A percentile compares a stretch with the other conserved stretches of the same genome.
phyloP scores from a whole-genome alignment of 441 rosid species.

The Rhodomyrtus psidioides region DNA sequence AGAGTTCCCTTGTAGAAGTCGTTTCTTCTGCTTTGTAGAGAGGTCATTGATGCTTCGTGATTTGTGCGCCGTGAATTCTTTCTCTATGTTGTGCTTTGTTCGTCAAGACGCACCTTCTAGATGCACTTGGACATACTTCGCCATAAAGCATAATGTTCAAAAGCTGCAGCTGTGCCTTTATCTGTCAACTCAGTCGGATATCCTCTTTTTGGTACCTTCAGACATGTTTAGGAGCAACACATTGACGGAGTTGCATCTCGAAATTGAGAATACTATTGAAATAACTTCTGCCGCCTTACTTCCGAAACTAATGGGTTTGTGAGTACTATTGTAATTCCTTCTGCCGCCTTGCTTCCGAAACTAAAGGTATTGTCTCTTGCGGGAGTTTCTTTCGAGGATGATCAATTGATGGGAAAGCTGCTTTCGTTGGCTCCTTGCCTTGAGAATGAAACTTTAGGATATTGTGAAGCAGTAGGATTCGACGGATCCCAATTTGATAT shows the following conservation, averaged over 20 bases:
- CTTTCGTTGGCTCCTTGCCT: neutral
- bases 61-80: too few relatives aligned
- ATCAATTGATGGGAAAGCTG: neutral
- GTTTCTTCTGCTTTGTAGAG: too few relatives aligned
- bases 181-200: fast-evolving
- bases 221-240: neutral
- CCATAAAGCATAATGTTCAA: neutral
- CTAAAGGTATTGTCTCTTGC: neutral
- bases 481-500: too few relatives aligned
- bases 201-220: neutral
- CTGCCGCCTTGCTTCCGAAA: neutral
- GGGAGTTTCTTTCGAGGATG: neutral
- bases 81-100: too few relatives aligned
- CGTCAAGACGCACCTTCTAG: too few relatives aligned
- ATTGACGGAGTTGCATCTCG: neutral
- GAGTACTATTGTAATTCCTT: neutral
- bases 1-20: too few relatives aligned
- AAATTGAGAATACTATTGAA: neutral
- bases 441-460: too few relatives aligned
- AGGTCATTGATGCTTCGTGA: too few relatives aligned
- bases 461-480: too few relatives aligned
- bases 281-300: too few relatives aligned
- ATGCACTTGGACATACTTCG: too few relatives aligned
- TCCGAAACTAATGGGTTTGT: too few relatives aligned
- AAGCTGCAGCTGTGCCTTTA: neutral